Base-by-base conservation (phyloP, 257 asterid genomes). In the Pogostemon cablin region DNA sequence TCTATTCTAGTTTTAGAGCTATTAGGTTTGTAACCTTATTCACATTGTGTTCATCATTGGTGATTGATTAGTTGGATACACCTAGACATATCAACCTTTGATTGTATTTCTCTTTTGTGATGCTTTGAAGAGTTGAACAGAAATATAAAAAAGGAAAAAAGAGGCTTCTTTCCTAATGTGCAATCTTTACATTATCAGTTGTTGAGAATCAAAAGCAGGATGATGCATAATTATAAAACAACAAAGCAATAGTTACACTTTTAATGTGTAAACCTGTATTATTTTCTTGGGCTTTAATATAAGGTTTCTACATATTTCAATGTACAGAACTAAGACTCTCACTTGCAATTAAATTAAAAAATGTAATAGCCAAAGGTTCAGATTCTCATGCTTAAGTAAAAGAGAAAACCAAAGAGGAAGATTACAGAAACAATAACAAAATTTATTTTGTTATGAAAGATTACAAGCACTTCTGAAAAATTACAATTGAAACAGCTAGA, bases 1-100 rank as follows among this genome's bases (percentile, higher is more conserved):
- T 58, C 53, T 79, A 20, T 52, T 74, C 67, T 67, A 77, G 70
- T 74, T 50, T 76, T 72, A 5, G 73, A 82, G 62, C 17, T 38
- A 55, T 58, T 66, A 62, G 75, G 63, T 42, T 72, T 78, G 67
- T 67, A 32, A 15, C 3, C 40, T 80, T 35, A 48, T 53, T 57
- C 65, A 15, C 37, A 40, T 53, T 68, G 75, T 64, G 80, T 49
- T 78, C 60, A 9, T 72, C 79, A 71, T 74, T 65, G 65, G 10
- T 40, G 57, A 7, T 15, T 15, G 15, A 15, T 71, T 67, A 62
- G 56, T 72, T 69, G 83, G 74, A 65, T 74, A 58, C 55, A 50
- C 17, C 47, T 39, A 69, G 43, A 54, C 25, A 40, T 60, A 20
- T 61, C 49, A 71, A 43, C 67, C 68, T 4, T 40, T 69, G 58